Evolutionary conservation across 2,329 filamentous ascomycete species (phyloP), one percentile per base, ranked within the genome.

Genomic region (Aspergillus sp.): DNA sequence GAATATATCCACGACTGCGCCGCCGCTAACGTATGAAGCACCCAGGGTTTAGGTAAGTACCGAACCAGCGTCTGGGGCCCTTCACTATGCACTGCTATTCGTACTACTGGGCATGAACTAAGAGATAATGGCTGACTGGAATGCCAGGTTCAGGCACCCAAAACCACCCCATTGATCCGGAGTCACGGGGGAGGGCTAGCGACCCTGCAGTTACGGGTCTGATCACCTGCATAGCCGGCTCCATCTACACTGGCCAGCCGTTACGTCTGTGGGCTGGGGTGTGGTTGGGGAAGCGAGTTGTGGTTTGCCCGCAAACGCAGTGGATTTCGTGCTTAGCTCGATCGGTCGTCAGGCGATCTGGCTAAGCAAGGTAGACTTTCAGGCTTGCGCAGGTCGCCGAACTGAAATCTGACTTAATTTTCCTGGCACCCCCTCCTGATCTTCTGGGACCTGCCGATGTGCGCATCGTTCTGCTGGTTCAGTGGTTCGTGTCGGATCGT

Each of bases 181-280:
- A 66, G 68, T 64, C 63, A 56, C 53, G 60, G 60, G 60, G 62
- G 49, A 58, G 55, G 56, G 55, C 54, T 58, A 59, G 58, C 61
- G 58, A 64, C 58, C 32, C 44, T 61, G 56, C 59, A 59, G 59
- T 61, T 57, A 65, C 64, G 62, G 64, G 66, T 64, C 64, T 63
- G 56, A 69, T 73, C 64, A 68, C 71, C 63, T 73, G 69, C 71
- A 73, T 71, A 72, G 57, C 68, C 69, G 70, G 64, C 62, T 68
- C 66, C 64, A 66, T 66, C 61, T 61, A 62, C 64, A 57, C 62
- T 42, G 60, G 56, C 55, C 58, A 64, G 53, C 64, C 63, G 63
- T 68, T 68, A 56, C 57, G 59, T 45, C 55, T 59, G 65, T 64
- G 59, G 65, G 59, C 56, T 68, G 58, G 59, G 59, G 58, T 61